Evolutionary conservation across 495 filamentous ascomycete species (phyloP), one percentile per base, ranked within the genome.

Genomic region (Thermothielavioides terrestris): DNA sequence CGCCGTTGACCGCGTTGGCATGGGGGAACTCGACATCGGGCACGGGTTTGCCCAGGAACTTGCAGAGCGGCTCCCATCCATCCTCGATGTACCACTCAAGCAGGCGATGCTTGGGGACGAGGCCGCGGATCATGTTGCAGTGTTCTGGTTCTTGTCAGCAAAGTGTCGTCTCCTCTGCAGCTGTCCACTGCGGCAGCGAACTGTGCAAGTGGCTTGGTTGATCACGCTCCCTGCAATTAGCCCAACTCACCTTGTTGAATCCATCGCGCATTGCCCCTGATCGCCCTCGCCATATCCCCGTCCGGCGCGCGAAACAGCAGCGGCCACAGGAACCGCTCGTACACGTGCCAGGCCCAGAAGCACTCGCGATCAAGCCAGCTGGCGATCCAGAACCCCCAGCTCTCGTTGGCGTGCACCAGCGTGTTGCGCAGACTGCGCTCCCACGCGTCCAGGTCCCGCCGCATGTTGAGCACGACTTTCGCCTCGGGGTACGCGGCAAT

Each of bases 31-130:
- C 52, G 1, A 62, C 52, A 28, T 60, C 59, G 1, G 75, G 75
- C 6, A 72, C 47, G 1, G 68, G 65, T 40, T 68, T 72, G 3
- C 60, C 71, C 3, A 78, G 52, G 37, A 73, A 75, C 42, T 64
- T 52, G 56, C 76, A 77, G 20, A 78, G 54, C 5, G 73, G 74
- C 48, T 49, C 70, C 74, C 75, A 79, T 3, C 75, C 76, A 38
- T 73, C 69, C 49, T 58, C 64, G 1, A 76, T 61, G 25, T 70
- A 56, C 57, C 68, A 74, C 38, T 77, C 66, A 31, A 79, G 54
- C 55, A 78, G 44, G 14, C 64, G 60, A 2, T 71, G 68, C 18
- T 64, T 62, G 1, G 74, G 72, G 0, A 74, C 68, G 14, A 72
- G 42, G 10, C 59, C 59, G 14, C 61, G 56, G 44, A 64, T 54